These are phyloP conservation scores for Ilyonectria sp. DNA, from an alignment of 2,329 filamentous ascomycete genomes.

Conservation along the genomic window DNA sequence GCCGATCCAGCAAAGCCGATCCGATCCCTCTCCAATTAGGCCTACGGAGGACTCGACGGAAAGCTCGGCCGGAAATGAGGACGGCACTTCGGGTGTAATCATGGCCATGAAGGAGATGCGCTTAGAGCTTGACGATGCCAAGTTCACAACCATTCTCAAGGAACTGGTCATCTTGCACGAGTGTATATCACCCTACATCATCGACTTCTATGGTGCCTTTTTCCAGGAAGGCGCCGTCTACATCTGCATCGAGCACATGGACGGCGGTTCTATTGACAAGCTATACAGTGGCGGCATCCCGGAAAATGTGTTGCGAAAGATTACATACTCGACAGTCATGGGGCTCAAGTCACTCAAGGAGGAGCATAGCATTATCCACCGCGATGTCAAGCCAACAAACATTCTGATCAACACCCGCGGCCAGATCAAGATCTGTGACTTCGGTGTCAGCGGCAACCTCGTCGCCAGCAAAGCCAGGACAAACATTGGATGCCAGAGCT, in stretches of 20 bases:
- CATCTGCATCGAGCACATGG: slow-evolving; percentile 99
- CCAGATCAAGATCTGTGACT: slow-evolving; percentile 98
- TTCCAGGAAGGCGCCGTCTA: slow-evolving; percentile 99
- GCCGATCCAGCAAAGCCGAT: slow-evolving; percentile 55
- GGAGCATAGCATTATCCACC: slow-evolving; percentile 98
- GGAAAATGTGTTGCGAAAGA: slow-evolving; percentile 89
- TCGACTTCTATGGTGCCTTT: slow-evolving; percentile 98
- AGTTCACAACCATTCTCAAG: slow-evolving; percentile 97
- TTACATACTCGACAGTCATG: slow-evolving; percentile 90
- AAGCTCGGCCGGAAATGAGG: slow-evolving; percentile 47
- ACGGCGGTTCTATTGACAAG: slow-evolving; percentile 97
- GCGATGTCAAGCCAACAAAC: slow-evolving; percentile 99
- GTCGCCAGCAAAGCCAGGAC: slow-evolving; percentile 98
- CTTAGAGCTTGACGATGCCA: slow-evolving; percentile 94
- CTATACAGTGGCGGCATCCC: slow-evolving; percentile 92
- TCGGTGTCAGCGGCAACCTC: slow-evolving; percentile 95
- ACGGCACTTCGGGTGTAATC: slow-evolving; percentile 78
- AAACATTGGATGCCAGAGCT: slow-evolving; percentile 98
- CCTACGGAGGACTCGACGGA: slow-evolving; percentile 49
- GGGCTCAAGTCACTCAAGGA: slow-evolving; percentile 95
- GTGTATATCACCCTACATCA: slow-evolving; percentile 95
- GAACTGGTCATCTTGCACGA: slow-evolving; percentile 96
- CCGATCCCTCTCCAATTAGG: slow-evolving; percentile 53
- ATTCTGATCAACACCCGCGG: slow-evolving; percentile 92
- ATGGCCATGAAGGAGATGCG: slow-evolving; percentile 99